Base-by-base conservation (phyloP, 495 filamentous ascomycete genomes). In the Neurospora terricola region DNA sequence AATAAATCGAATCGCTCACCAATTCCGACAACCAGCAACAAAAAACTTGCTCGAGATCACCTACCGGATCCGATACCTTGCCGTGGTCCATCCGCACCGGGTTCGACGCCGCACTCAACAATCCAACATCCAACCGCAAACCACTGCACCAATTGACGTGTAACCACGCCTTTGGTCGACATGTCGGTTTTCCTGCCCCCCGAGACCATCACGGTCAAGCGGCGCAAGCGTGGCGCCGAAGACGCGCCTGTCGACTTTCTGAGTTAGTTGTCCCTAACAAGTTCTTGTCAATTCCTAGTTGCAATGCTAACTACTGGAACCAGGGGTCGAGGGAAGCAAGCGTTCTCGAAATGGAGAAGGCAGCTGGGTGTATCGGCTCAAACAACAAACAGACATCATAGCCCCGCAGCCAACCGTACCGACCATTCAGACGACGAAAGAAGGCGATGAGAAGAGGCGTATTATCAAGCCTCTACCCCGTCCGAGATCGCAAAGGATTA, bases 201-300 rank as follows among this genome's bases (percentile, higher is more conserved):
- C 11, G 78, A 82, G 66, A 78, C 81, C 12, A 85, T 88, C 79
- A 82, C 83, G 37, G 82, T 88, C 71, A 88, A 88, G 83, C 83
- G 87, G 83, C 83, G 87, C 76, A 88, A 87, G 78, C 81, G 81
- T 73, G 82, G 81, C 36, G 82, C 77, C 12, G 86, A 87, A 37
- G 87, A 88, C 18, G 77, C 77, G 7, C 85, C 86, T 16, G 82
- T 88, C 69, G 84, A 86, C 34, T 85, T 85, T 59, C 84, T 88
- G 10, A 82, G 87, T 88, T 73, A 75, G 83, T 78, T 37, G n/a
- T 69, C 75, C 72, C 72, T 23, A 48, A 45, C 42, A 9, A 27
- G 1, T 71, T 12, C 8, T 23, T 1, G 27, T 30, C 18, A 12
- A 18, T 21, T 30, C n/a, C 8, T 59, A 7, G 3, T 75, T 23